Evolutionary conservation across 2,329 filamentous ascomycete genomes (phyloP), one percentile per base, ranked within the genome.

Genomic region (Claviceps pazoutovae): DNA sequence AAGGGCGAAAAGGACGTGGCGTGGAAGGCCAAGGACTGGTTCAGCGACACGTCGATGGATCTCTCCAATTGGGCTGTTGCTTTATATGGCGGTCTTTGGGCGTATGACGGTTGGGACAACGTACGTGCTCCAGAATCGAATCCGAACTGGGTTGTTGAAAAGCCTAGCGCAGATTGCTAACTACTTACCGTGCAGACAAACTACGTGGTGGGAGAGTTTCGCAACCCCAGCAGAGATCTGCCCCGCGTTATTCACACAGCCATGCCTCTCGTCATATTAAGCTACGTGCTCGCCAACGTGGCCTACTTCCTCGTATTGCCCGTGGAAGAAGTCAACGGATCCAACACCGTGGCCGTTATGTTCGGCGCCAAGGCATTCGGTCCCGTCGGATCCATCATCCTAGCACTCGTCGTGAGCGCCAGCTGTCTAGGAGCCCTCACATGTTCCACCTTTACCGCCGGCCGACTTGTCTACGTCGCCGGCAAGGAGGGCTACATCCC

Each of bases 101-200:
- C 93, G 1, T 98, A 93, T 68, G 93, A 98, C 64, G 93, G 93
- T 34, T 98, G 93, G 93, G 93, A 98, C 65, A 98, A 98, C 66
- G 88, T 93, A 71, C 71, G 84, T 74, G 44, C 26, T 17, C 3
- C 26, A 11, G 8, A 34, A 11, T 4, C 30, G 9, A 34, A 11
- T 2, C 1, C 1, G 30, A 11, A 11, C 30, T 2, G 30, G 30
- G 1, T 34, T 34, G 9, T 11, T 34, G 9, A 34, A 34, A 11
- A 11, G 1, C 30, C 2, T 4, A 11, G 30, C 21, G 9, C 17
- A 17, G 8, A 11, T 42, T 14, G 42, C 43, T 48, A 21, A 46
- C 9, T 23, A 48, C 46, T 39, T 16, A 13, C n/a, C 9, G 2
- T 43, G 8, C 56, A 93, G 88, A 95, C 91, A 56, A 98, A 96